Percentiles rank a stretch among this genome's conserved stretches.
Conservation (phyloP, 129 eudicot species). For the Artemisia argyi region DNA sequence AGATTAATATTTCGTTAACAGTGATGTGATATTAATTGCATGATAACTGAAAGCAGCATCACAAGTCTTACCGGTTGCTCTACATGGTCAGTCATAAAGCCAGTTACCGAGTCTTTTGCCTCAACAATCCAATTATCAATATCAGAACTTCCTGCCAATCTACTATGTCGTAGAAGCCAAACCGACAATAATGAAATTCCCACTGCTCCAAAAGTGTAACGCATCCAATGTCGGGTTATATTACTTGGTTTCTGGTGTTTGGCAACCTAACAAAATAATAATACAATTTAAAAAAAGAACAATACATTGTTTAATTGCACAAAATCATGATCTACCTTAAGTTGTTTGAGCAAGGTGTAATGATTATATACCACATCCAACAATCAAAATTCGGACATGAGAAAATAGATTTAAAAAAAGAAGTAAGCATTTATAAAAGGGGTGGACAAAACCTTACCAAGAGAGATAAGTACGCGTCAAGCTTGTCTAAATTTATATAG, state of each 20-base stretch:
- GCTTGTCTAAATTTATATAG: slow-evolving; percentile 65
- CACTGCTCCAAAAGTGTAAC: slow-evolving; percentile 70
- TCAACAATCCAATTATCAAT: slow-evolving; percentile 91
- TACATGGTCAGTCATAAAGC: slow-evolving; percentile 89
- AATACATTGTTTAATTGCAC: slow-evolving; percentile 5
- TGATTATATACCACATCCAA: neutral
- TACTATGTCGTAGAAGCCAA: slow-evolving; percentile 95
- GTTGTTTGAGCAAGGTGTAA: neutral
- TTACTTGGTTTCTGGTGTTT: slow-evolving; percentile 77
- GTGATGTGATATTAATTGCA: neutral
- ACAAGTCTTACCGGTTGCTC: slow-evolving; percentile 85
- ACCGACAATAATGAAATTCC: slow-evolving; percentile 74
- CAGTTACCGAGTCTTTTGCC: slow-evolving; percentile 68
- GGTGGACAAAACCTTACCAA: slow-evolving; percentile 51
- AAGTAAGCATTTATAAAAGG: neutral
- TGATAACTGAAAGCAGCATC: neutral
- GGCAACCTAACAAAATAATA: slow-evolving; percentile 53
- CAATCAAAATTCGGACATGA: neutral
- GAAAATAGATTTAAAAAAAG: neutral
- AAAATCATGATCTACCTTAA: neutral
- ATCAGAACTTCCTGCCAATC: slow-evolving; percentile 90
- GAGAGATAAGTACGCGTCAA: slow-evolving; percentile 67
- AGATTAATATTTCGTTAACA: slow-evolving; percentile 21
- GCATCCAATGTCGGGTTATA: slow-evolving; percentile 76
- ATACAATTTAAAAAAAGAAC: neutral